Evolutionary conservation across 495 filamentous ascomycete species (phyloP).

Genomic region (Thozetella sp.): DNA sequence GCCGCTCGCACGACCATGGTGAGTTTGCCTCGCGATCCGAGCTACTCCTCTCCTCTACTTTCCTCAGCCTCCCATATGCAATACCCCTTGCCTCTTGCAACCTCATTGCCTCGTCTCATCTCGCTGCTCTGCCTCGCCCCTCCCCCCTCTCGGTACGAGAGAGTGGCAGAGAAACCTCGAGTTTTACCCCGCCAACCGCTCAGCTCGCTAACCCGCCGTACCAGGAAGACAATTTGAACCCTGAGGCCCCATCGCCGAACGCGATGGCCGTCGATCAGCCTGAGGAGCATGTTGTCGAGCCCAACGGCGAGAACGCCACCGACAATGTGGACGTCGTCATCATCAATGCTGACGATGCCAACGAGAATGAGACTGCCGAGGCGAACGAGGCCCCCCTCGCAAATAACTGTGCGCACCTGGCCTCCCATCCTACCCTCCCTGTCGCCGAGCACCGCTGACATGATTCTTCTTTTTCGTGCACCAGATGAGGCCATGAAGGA

Average conservation of each 20-base stretch:
- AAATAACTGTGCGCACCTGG: constrained; percentile 66
- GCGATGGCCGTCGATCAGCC: constrained; percentile 76
- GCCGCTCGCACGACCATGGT: constrained; percentile 13
- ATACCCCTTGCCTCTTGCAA: background rate
- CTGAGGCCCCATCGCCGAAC: constrained; percentile 37
- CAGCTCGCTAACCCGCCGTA: constrained; percentile 25
- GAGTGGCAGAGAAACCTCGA: background rate
- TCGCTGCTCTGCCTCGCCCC: background rate
- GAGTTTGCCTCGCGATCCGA: background rate
- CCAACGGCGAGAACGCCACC: constrained; percentile 43
- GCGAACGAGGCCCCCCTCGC: constrained; percentile 38
- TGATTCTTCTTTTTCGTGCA: constrained; percentile 11
- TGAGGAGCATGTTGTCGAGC: constrained; percentile 63
- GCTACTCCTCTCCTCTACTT: background rate
- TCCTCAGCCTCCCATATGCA: background rate
- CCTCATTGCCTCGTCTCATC: background rate
- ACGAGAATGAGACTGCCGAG: constrained; percentile 35
- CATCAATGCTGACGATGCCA: constrained; percentile 69
- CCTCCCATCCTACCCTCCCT: background rate
- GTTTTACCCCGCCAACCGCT: constrained; percentile 18
- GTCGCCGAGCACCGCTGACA: constrained; percentile 20
- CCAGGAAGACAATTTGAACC: constrained; percentile 37
- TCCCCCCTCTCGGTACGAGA: background rate
- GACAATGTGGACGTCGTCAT: constrained; percentile 85
- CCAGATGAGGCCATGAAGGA: constrained; percentile 89